These are phyloP conservation scores for Tripterygium wilfordii DNA, from an alignment of 177 flowering plant species.

Conservation along the genomic window DNA sequence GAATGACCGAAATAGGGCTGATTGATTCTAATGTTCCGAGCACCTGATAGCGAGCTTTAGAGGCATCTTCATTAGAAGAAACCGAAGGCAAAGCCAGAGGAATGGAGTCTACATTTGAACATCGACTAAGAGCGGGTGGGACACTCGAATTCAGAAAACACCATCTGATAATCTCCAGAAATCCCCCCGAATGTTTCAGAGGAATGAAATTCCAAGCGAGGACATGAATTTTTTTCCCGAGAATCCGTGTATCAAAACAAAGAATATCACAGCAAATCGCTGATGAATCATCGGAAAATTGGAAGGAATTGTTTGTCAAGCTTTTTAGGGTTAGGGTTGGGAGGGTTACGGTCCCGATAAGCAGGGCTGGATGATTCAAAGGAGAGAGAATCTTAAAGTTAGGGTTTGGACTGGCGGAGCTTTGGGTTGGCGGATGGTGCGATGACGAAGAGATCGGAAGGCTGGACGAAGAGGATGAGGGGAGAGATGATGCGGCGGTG, in stretches of 20 bases:
- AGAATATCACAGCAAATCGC: conserved; percentile 65
- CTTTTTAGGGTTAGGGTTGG: conserved; percentile 9
- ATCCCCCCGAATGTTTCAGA: conserved; percentile 21
- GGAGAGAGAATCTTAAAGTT: conserved; percentile 17
- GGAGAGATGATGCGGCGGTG: conserved; percentile 46
- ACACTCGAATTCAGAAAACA: conserved; percentile 15
- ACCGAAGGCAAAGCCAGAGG: conserved; percentile 15
- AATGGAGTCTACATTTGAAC: conserved; percentile 19
- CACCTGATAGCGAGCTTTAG: conserved; percentile 23
- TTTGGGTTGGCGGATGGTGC: not conserved
- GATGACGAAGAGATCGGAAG: conserved; percentile 6
- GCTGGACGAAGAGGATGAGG: conserved; percentile 5
- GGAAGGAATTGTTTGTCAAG: conserved; percentile 36
- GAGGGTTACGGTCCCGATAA: conserved; percentile 18
- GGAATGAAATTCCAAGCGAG: conserved; percentile 89
- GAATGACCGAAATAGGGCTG: conserved; percentile 61
- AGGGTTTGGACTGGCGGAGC: conserved; percentile 17
- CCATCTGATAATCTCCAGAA: conserved; percentile 86
- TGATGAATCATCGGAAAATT: conserved; percentile 53
- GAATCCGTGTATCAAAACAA: conserved; percentile 23
- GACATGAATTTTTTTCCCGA: conserved; percentile 48
- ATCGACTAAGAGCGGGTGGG: conserved; percentile 7
- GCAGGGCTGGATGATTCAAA: conserved; percentile 1
- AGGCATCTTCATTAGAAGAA: conserved; percentile 4
- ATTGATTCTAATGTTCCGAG: conserved; percentile 50